phyloP scores from a whole-genome alignment of 2,329 filamentous ascomycete species.

The Albophoma yamanashiensis region DNA sequence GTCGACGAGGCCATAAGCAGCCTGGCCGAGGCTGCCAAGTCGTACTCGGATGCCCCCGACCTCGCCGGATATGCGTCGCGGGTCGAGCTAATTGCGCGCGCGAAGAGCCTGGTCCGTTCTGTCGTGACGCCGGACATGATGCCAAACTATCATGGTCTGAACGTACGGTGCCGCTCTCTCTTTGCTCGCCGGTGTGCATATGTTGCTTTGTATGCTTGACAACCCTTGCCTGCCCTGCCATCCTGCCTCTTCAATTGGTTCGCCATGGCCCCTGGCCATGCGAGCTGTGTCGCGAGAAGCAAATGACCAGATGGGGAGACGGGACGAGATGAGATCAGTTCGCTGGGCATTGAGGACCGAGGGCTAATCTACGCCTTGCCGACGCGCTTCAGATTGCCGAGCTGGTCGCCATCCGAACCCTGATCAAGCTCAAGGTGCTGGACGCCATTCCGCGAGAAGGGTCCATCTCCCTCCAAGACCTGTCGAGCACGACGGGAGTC shows the following conservation, averaged over 20 bases:
- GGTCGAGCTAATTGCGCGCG: slow-evolving; percentile 14
- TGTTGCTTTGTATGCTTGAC: not conserved
- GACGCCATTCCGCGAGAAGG: slow-evolving; percentile 15
- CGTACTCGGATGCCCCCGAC: slow-evolving; percentile 13
- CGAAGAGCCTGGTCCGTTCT: slow-evolving; percentile 14
- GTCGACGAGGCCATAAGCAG: slow-evolving; percentile 10
- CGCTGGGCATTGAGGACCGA: not conserved
- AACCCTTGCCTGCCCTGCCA: not conserved
- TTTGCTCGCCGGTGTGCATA: not conserved
- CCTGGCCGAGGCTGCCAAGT: slow-evolving; percentile 9
- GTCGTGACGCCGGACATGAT: slow-evolving; percentile 16
- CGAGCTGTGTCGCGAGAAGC: not conserved
- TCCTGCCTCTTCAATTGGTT: not conserved
- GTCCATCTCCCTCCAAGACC: slow-evolving; percentile 15
- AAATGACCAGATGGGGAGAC: not conserved
- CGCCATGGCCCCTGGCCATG: not conserved
- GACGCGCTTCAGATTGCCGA: slow-evolving; percentile 15
- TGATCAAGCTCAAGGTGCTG: slow-evolving; percentile 18
- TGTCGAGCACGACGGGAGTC: slow-evolving; percentile 13
- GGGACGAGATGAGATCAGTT: not conserved
- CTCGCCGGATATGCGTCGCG: slow-evolving; percentile 14
- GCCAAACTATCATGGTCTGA: slow-evolving; percentile 21
- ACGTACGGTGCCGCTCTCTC: slow-evolving; percentile 9
- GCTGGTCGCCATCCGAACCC: slow-evolving; percentile 16
- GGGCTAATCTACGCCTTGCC: not conserved